These are phyloP conservation scores for Verticillium zaregamsianum DNA, from an alignment of 2,329 filamentous ascomycete genomes.

Conservation along the genomic window DNA sequence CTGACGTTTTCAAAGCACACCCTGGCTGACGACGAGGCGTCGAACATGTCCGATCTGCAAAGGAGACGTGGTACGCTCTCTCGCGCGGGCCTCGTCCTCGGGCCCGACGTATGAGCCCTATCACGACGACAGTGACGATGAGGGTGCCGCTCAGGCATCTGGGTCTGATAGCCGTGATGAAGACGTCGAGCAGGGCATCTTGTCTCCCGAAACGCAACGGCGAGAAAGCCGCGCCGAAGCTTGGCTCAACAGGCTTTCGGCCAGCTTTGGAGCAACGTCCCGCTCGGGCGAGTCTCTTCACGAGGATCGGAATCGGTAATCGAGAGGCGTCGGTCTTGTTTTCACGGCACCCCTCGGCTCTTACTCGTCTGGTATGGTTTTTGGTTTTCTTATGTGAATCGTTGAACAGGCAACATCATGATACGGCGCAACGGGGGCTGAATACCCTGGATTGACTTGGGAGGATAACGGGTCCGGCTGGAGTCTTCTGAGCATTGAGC, in stretches of 20 bases:
- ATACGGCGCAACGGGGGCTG: neutral
- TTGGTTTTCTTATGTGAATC: neutral
- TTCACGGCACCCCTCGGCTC: neutral
- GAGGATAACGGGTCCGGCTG: neutral
- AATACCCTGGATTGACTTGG: neutral
- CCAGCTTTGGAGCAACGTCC: constrained; percentile 13
- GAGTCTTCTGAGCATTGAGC: neutral
- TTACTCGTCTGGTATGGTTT: neutral
- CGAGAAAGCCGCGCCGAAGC: constrained; percentile 22
- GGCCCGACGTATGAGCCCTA: constrained; percentile 51
- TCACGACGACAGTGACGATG: constrained; percentile 47
- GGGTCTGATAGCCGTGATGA: constrained; percentile 19
- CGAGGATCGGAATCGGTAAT: constrained; percentile 9
- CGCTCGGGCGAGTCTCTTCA: constrained; percentile 7
- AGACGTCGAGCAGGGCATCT: constrained; percentile 41
- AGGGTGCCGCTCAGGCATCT: constrained; percentile 9
- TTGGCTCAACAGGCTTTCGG: constrained; percentile 35
- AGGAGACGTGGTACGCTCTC: constrained; percentile 79
- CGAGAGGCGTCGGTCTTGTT: neutral
- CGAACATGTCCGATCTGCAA: constrained; percentile 99
- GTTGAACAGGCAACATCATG: neutral
- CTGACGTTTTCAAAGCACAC: constrained; percentile 59
- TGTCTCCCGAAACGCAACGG: constrained; percentile 16
- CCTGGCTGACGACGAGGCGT: constrained; percentile 91
- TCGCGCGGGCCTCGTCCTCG: constrained; percentile 51